Conservation (phyloP, 371 early-diverging fungal species). For the Synchytrium microbalum region DNA sequence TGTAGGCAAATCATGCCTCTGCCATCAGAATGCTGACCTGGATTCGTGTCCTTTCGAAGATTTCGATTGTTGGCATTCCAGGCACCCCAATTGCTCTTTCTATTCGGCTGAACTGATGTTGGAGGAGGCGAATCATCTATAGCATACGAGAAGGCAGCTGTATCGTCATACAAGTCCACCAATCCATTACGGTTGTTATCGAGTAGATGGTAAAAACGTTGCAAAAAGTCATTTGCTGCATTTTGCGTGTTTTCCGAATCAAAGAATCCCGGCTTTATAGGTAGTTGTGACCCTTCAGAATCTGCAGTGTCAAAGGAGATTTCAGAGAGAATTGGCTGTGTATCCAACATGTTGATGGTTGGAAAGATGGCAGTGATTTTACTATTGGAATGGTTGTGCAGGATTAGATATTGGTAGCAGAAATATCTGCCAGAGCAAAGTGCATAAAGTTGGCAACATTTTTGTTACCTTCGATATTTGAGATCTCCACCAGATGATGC, state of each 20-base stretch:
- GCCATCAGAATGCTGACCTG: conserved; percentile 7
- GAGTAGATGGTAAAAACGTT: conserved; percentile 27
- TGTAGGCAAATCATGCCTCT: neutral
- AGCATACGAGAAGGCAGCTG: conserved; percentile 21
- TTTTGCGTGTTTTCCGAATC: conserved; percentile 23
- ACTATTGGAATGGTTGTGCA: conserved; percentile 12
- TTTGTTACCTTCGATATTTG: conserved; percentile 25
- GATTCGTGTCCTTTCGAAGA: conserved; percentile 11
- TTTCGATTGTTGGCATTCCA: conserved; percentile 27
- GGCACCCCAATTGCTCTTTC: conserved; percentile 8
- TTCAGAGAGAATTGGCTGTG: conserved; percentile 17
- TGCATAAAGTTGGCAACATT: neutral
- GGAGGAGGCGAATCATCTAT: conserved; percentile 10
- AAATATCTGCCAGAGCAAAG: neutral
- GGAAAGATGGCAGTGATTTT: conserved; percentile 45
- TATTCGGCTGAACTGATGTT: neutral
- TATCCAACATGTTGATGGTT: conserved; percentile 42
- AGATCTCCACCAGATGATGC: conserved; percentile 40
- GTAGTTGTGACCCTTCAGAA: conserved; percentile 10
- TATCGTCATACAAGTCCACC: conserved; percentile 18
- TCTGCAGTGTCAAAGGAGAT: conserved; percentile 17
- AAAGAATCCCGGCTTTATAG: conserved; percentile 22
- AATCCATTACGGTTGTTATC: conserved; percentile 27
- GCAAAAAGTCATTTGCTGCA: conserved; percentile 25
- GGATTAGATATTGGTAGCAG: neutral